phyloP scores from a whole-genome alignment of 176 grass and related monocot genomes.

The Canna indica region DNA sequence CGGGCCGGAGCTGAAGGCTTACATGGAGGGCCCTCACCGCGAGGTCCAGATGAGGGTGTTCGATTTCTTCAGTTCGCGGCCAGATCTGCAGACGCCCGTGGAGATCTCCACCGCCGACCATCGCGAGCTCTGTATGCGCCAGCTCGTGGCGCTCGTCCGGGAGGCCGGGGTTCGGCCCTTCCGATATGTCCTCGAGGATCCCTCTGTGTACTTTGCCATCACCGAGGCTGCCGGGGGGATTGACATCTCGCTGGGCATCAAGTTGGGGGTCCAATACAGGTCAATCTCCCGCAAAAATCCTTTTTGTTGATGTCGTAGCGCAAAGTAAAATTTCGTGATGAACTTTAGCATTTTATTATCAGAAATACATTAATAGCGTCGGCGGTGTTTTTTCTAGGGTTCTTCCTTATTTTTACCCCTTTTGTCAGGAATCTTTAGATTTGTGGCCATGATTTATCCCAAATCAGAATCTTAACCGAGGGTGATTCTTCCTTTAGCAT shows the following conservation, averaged over 20 bases:
- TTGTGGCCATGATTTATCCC: background rate
- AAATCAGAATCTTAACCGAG: background rate
- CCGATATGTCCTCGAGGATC: constrained; percentile 42
- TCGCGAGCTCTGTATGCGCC: constrained; percentile 77
- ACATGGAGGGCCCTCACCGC: constrained; percentile 39
- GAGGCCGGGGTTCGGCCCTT: constrained; percentile 80
- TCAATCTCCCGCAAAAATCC: constrained; percentile 2
- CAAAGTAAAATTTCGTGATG: background rate
- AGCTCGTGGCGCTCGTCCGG: constrained; percentile 63
- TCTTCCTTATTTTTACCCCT: background rate
- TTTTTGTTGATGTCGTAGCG: background rate
- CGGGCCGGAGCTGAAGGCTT: constrained; percentile 39
- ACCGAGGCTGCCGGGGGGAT: constrained; percentile 66
- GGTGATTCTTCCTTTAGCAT: background rate
- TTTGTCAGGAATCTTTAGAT: background rate
- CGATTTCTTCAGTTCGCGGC: constrained; percentile 53
- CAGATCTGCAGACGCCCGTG: constrained; percentile 83
- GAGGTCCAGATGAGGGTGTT: constrained; percentile 46
- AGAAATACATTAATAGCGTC: background rate
- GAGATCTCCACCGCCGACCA: constrained; percentile 57
- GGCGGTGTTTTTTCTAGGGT: background rate
- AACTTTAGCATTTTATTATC: background rate
- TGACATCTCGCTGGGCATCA: constrained; percentile 88
- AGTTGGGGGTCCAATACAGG: constrained; percentile 98
- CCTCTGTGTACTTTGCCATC: constrained; percentile 65